These are phyloP conservation scores for Apophysomyces elegans DNA, from an alignment of 371 early-diverging fungal genomes.

Conservation along the genomic window DNA sequence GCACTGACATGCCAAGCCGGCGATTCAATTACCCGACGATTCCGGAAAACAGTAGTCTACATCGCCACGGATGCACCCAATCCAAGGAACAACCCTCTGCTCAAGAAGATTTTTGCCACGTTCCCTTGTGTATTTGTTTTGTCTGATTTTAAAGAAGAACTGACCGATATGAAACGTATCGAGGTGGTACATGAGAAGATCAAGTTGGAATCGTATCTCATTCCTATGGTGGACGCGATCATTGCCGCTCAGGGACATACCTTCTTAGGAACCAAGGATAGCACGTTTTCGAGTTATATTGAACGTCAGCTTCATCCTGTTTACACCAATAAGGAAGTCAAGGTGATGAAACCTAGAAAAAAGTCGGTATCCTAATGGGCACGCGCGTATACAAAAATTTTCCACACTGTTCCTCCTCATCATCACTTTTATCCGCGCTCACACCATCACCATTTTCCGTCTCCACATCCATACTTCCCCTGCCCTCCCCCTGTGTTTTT, in stretches of 20 bases:
- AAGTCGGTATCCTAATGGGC: not conserved
- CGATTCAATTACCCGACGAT: slow-evolving; percentile 18
- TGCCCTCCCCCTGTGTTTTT: no score
- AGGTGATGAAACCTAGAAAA: slow-evolving; percentile 21
- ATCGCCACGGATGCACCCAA: slow-evolving; percentile 65
- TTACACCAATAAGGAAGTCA: slow-evolving; percentile 41
- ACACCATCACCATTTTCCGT: no score
- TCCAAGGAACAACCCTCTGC: slow-evolving; percentile 56
- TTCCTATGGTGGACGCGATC: slow-evolving; percentile 70
- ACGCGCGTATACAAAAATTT: no score
- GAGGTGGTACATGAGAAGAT: slow-evolving; percentile 56
- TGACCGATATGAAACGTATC: slow-evolving; percentile 45
- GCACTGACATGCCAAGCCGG: slow-evolving; percentile 21
- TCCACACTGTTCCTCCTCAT: no score
- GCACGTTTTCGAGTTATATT: slow-evolving; percentile 65
- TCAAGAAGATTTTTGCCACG: slow-evolving; percentile 59
- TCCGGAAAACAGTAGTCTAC: slow-evolving; percentile 45
- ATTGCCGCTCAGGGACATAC: slow-evolving; percentile 62
- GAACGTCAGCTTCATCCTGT: slow-evolving; percentile 60
- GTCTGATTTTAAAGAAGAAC: slow-evolving; percentile 53
- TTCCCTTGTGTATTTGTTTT: slow-evolving; percentile 66
- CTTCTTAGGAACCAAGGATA: slow-evolving; percentile 61
- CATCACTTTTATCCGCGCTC: no score
- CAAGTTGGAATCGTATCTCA: slow-evolving; percentile 53
- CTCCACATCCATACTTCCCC: no score